Evolutionary conservation across 352 stramenopile species (phyloP).

Genomic region (Globisporangium barbulae): DNA sequence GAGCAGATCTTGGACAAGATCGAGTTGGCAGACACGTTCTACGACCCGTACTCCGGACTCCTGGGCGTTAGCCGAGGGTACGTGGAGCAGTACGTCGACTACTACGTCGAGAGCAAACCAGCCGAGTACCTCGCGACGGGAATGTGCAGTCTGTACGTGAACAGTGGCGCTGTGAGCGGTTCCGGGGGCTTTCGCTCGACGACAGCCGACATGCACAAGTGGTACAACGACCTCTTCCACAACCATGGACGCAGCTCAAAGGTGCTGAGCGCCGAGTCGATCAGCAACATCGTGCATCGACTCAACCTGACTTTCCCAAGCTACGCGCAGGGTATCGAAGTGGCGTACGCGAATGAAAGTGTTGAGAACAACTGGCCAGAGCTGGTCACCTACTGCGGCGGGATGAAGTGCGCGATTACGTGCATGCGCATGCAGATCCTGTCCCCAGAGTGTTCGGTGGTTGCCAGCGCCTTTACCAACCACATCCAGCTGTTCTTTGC

Average conservation of each 20-base stretch:
- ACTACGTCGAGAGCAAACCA: constrained; percentile 30
- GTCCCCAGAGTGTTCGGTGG: constrained; percentile 21
- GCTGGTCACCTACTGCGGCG: constrained; percentile 40
- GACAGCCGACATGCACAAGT: constrained; percentile 44
- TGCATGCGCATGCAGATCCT: constrained; percentile 46
- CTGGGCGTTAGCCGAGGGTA: constrained; percentile 25
- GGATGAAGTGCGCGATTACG: constrained; percentile 40
- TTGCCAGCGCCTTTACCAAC: constrained; percentile 43
- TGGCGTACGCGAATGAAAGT: constrained; percentile 22
- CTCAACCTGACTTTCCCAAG: constrained; percentile 27
- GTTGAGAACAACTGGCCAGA: constrained; percentile 26
- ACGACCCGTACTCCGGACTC: constrained; percentile 37
- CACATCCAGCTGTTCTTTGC: constrained; percentile 33
- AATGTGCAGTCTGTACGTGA: constrained; percentile 44
- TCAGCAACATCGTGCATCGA: constrained; percentile 37
- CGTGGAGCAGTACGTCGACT: constrained; percentile 53
- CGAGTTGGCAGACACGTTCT: constrained; percentile 35
- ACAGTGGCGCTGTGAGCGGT: constrained; percentile 24
- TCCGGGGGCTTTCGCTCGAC: constrained; percentile 44
- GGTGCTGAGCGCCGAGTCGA: constrained; percentile 33
- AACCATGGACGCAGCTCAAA: constrained; percentile 34
- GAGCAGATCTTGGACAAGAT: constrained; percentile 34
- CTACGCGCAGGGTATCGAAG: constrained; percentile 43
- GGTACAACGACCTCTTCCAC: constrained; percentile 54
- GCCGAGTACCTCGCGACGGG: constrained; percentile 32